Conservation (phyloP, 2,329 filamentous ascomycete genomes). For the Talaromyces sp. region DNA sequence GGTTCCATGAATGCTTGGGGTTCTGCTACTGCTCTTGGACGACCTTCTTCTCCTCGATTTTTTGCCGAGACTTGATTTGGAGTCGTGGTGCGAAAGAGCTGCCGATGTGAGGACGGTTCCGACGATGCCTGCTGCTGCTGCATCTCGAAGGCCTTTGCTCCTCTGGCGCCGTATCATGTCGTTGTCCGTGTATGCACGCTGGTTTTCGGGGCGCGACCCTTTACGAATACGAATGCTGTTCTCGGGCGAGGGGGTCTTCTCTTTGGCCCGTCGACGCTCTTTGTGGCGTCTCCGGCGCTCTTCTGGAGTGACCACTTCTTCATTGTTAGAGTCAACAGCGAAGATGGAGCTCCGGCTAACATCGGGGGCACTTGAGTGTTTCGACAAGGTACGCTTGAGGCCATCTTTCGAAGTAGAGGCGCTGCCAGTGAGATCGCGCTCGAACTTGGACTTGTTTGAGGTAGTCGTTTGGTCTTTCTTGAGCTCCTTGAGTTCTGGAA, state of each 20-base stretch:
- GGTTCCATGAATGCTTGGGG: constrained; percentile 51
- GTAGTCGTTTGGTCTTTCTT: constrained; percentile 84
- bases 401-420: constrained; percentile 55
- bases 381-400: constrained; percentile 52
- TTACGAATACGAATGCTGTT: constrained; percentile 42
- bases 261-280: constrained; percentile 51
- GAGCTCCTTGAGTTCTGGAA: constrained; percentile 86
- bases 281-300: constrained; percentile 47
- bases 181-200: constrained; percentile 42
- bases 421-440: constrained; percentile 60
- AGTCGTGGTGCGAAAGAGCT: constrained; percentile 61
- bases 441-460: constrained; percentile 65
- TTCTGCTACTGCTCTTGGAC: constrained; percentile 49
- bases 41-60: constrained; percentile 39
- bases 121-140: constrained; percentile 51
- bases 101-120: constrained; percentile 58
- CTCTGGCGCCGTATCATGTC: constrained; percentile 50
- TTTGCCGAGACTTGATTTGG: constrained; percentile 53
- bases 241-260: constrained; percentile 44
- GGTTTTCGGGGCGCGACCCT: constrained; percentile 37
- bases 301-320: constrained; percentile 55
- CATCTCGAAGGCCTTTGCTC: constrained; percentile 53
- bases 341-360: constrained; percentile 57
- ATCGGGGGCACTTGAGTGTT: constrained; percentile 58
- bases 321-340: constrained; percentile 52